Percentiles rank a stretch among this genome's conserved stretches.
Conservation (phyloP, 495 filamentous ascomycete species). For the Amorphotheca resinae region DNA sequence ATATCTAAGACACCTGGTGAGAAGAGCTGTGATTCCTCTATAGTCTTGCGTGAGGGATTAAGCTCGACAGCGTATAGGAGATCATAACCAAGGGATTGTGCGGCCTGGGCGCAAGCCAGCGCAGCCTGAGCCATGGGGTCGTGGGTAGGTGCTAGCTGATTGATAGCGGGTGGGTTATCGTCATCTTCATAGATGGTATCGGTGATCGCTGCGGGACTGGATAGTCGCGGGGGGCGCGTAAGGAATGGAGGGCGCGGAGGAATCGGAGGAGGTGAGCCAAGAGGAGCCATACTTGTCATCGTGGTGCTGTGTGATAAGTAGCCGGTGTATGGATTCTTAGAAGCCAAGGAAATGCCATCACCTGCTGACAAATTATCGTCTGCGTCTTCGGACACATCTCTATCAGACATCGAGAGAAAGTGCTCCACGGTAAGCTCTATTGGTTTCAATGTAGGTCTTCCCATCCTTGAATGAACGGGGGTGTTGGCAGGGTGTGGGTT, state of each 20-base stretch:
- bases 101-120: background rate
- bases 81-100: conserved; percentile 4
- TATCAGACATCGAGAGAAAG: conserved; percentile 1
- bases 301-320: too few relatives aligned
- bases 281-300: too few relatives aligned
- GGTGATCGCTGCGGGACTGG: too few relatives aligned
- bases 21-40: conserved; percentile 5
- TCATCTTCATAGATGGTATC: too few relatives aligned
- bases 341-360: too few relatives aligned
- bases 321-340: too few relatives aligned
- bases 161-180: too few relatives aligned
- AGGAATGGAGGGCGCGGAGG: too few relatives aligned
- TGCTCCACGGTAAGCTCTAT: background rate
- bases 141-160: background rate
- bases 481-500: conserved; percentile 9
- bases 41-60: background rate
- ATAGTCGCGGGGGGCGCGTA: too few relatives aligned
- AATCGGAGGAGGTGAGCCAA: too few relatives aligned
- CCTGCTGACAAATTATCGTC: too few relatives aligned
- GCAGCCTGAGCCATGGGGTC: conserved; percentile 3
- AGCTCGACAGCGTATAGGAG: conserved; percentile 9
- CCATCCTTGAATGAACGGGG: background rate
- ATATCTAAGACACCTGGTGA: conserved; percentile 1
- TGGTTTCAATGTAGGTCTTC: too few relatives aligned
- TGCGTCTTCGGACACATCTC: background rate